These are phyloP conservation scores for Colletotrichum sp. DNA, from an alignment of 2,329 filamentous ascomycete genomes.

Conservation along the genomic window DNA sequence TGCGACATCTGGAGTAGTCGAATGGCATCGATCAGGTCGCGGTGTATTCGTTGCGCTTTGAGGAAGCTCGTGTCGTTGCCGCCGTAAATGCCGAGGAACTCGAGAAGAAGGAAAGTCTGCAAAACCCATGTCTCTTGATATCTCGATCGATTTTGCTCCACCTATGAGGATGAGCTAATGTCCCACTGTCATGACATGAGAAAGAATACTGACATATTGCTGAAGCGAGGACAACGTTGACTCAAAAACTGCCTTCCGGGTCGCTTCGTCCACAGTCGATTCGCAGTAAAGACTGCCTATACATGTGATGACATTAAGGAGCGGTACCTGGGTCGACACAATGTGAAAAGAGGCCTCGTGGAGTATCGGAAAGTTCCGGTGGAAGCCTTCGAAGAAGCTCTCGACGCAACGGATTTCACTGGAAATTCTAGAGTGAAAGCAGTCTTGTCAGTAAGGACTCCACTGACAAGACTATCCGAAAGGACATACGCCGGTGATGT, in stretches of 20 bases:
- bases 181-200: fast-evolving
- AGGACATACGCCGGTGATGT: not conserved
- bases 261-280: not conserved
- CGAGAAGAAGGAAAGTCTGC: conserved; percentile 1
- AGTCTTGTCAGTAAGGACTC: not conserved
- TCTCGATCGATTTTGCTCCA: conserved; percentile 1
- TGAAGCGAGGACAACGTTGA: not conserved
- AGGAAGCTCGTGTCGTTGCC: conserved; percentile 4
- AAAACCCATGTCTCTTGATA: conserved; percentile 12
- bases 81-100: conserved; percentile 7
- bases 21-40: conserved; percentile 6
- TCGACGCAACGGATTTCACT: conserved; percentile 6
- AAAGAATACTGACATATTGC: not conserved
- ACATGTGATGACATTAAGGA: not conserved
- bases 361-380: not conserved
- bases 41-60: conserved; percentile 5
- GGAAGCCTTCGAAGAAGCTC: conserved; percentile 7
- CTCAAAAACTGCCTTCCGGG: conserved; percentile 2
- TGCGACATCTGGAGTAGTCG: conserved; percentile 3
- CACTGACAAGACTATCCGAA: not conserved
- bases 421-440: not conserved
- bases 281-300: conserved; percentile 12
- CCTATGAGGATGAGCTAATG: not conserved
- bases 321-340: conserved; percentile 3
- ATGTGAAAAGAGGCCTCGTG: conserved; percentile 5